These are phyloP conservation scores for Penicillium sp. DNA, from an alignment of 2,329 filamentous ascomycete species.

Conservation along the genomic window DNA sequence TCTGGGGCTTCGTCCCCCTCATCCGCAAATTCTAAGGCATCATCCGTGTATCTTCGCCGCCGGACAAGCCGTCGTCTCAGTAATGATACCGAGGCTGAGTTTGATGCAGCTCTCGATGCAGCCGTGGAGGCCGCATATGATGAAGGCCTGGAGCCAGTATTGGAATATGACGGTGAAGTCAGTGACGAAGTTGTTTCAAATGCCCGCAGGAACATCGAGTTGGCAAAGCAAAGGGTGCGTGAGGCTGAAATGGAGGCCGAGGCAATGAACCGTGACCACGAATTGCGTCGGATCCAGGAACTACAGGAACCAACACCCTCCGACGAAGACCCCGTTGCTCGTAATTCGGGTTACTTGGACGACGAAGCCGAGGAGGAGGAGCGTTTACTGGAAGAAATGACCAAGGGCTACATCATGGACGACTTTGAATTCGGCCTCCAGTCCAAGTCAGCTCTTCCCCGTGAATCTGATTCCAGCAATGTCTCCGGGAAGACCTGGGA, in stretches of 20 bases:
- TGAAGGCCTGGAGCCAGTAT: slow-evolving; percentile 76
- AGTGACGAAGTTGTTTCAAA: slow-evolving; percentile 45
- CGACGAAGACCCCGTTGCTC: slow-evolving; percentile 20
- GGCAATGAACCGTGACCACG: slow-evolving; percentile 62
- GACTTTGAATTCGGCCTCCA: slow-evolving; percentile 76
- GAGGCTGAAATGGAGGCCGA: slow-evolving; percentile 72
- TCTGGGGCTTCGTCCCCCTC: slow-evolving; percentile 78
- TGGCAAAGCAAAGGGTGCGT: slow-evolving; percentile 73
- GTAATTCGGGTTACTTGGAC: slow-evolving; percentile 53
- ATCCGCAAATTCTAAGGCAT: slow-evolving; percentile 78
- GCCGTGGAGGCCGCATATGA: slow-evolving; percentile 96
- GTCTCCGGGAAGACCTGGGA: slow-evolving; percentile 79
- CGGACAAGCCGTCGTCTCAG: slow-evolving; percentile 71
- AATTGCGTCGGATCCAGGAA: slow-evolving; percentile 51
- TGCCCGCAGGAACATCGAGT: slow-evolving; percentile 67
- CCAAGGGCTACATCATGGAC: slow-evolving; percentile 76
- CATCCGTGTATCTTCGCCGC: slow-evolving; percentile 67
- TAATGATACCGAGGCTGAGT: slow-evolving; percentile 80
- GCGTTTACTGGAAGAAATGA: slow-evolving; percentile 83
- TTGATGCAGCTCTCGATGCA: slow-evolving; percentile 90
- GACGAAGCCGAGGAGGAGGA: slow-evolving; percentile 74
- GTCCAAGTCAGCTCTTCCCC: slow-evolving; percentile 68
- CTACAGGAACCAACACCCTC: slow-evolving; percentile 33
- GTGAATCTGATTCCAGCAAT: slow-evolving; percentile 80
- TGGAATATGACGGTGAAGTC: slow-evolving; percentile 33